Evolutionary conservation across 1,139 yeast species (phyloP), one percentile per base, ranked within the genome.

Genomic region (Zygoascus meyerae): DNA sequence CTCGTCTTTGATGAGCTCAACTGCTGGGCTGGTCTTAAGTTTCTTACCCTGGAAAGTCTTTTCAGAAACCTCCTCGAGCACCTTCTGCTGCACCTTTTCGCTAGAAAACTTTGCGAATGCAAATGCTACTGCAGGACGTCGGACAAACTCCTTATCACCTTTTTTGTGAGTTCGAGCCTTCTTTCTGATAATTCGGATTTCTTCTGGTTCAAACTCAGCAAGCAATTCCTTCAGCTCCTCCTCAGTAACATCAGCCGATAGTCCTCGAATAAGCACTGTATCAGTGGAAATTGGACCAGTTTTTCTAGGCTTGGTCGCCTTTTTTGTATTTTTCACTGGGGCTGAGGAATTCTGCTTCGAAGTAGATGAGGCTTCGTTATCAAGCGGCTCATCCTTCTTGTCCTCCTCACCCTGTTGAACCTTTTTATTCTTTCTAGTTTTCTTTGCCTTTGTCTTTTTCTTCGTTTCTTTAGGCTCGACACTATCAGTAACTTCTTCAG

Each of bases 101-200:
- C 69, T 67, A 29, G 72, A 70, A 48, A 81, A 67, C 21, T 74
- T 75, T 36, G 80, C 76, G 55, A 82, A 69, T 1, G 82, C 86
- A 48, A 78, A 75, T 11, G 58, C 47, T 26, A 55, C 48, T 45
- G 79, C 77, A 14, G 62, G 55, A 18, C 52, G 50, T 16, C 42
- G 33, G 37, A 53, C 43, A 11, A 45, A 42, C 39, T 49, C 54
- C 46, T 54, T 52, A 39, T 46, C 47, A 34, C 47, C 48, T 38
- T 42, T 41, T 21, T 44, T 39, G 14, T 42, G 29, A 45, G 44
- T 48, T 17, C 50, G 51, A 30, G 53, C 46, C 31, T 39, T 43
- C 47, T 51, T 49, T 26, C 45, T 40, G 37, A 54, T 52, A 4
- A 42, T 9, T 16, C 45, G 38, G n/a, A 41, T 28, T 31, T 58